phyloP scores from a whole-genome alignment of 2,329 filamentous ascomycete genomes.

The Grosmannia serpens region DNA sequence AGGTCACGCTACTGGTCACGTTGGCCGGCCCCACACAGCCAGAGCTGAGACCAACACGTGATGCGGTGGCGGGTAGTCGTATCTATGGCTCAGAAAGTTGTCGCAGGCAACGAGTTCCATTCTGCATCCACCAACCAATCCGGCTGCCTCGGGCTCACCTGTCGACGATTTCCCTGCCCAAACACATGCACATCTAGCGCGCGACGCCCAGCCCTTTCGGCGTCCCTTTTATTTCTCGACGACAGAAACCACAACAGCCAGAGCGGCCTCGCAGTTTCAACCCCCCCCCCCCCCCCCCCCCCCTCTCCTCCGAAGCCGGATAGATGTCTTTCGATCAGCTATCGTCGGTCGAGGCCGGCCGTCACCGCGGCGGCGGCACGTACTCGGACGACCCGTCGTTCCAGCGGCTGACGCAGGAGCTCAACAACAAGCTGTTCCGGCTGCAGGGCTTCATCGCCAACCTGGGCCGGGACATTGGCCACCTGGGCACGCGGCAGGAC shows the following conservation, averaged over 20 bases:
- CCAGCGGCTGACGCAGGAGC: slow-evolving; percentile 64
- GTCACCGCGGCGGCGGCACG: slow-evolving; percentile 38
- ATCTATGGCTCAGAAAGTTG: too few relatives aligned
- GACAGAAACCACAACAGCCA: too few relatives aligned
- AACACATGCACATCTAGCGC: not conserved
- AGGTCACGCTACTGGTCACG: too few relatives aligned
- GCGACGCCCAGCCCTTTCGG: not conserved
- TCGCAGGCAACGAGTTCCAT: not conserved
- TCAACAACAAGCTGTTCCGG: slow-evolving; percentile 82
- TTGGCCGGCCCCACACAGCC: too few relatives aligned
- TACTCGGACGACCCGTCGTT: slow-evolving; percentile 94
- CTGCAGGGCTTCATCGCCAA: slow-evolving; percentile 81
- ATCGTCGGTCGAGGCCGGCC: slow-evolving; percentile 69
- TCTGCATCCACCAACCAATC: not conserved
- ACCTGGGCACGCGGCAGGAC: slow-evolving; percentile 82
- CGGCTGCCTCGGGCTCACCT: not conserved
- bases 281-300: not conserved
- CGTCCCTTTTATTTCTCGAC: not conserved
- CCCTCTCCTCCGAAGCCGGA: not conserved
- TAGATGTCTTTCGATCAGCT: slow-evolving; percentile 86
- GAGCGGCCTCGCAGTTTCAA: not conserved
- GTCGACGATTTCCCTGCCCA: not conserved
- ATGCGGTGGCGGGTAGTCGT: not conserved
- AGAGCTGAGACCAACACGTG: not conserved
- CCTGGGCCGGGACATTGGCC: slow-evolving; percentile 70